Evolutionary conservation across 2,329 filamentous ascomycete species (phyloP).

Genomic region (Rhexocercosporidium sp.): DNA sequence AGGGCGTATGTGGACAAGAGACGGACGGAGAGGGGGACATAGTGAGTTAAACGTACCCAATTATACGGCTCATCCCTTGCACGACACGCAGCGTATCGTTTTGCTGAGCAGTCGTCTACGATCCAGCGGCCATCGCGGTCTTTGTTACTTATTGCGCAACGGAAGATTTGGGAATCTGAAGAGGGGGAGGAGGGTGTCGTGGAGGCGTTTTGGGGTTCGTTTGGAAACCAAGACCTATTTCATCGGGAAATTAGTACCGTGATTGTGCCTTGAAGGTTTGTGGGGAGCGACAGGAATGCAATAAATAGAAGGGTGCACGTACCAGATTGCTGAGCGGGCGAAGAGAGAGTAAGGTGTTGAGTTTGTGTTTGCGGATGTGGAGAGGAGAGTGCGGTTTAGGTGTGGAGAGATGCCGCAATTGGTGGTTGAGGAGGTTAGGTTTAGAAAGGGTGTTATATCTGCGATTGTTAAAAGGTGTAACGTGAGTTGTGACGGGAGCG

Average conservation of each 20-base stretch:
- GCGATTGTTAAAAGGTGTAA: slow-evolving; percentile 1
- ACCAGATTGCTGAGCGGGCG: slow-evolving; percentile 57
- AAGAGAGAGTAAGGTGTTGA: slow-evolving; percentile 55
- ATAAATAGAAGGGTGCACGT: no score
- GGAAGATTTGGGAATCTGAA: slow-evolving; percentile 44
- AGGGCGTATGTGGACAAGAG: not conserved
- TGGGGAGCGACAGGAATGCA: slow-evolving; percentile 36
- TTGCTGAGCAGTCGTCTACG: slow-evolving; percentile 57
- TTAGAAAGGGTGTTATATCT: slow-evolving; percentile 42
- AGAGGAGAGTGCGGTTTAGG: slow-evolving; percentile 60
- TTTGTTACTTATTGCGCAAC: slow-evolving; percentile 58
- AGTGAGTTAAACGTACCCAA: slow-evolving; percentile 48
- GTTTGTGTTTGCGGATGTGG: slow-evolving; percentile 54
- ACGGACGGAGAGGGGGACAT: not conserved
- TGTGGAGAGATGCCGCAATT: slow-evolving; percentile 65
- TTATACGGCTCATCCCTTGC: slow-evolving; percentile 56
- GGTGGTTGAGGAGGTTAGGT: slow-evolving; percentile 48
- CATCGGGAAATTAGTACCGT: slow-evolving; percentile 53
- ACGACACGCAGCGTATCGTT: slow-evolving; percentile 61
- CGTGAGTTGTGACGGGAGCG: not conserved
- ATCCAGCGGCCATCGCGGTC: slow-evolving; percentile 61
- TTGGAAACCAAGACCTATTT: slow-evolving; percentile 61
- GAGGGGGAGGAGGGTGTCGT: slow-evolving; percentile 32
- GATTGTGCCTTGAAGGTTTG: slow-evolving; percentile 43
- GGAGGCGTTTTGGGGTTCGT: slow-evolving; percentile 57